phyloP scores from a whole-genome alignment of 2,329 filamentous ascomycete species.

The Aspergillaceae sp. region DNA sequence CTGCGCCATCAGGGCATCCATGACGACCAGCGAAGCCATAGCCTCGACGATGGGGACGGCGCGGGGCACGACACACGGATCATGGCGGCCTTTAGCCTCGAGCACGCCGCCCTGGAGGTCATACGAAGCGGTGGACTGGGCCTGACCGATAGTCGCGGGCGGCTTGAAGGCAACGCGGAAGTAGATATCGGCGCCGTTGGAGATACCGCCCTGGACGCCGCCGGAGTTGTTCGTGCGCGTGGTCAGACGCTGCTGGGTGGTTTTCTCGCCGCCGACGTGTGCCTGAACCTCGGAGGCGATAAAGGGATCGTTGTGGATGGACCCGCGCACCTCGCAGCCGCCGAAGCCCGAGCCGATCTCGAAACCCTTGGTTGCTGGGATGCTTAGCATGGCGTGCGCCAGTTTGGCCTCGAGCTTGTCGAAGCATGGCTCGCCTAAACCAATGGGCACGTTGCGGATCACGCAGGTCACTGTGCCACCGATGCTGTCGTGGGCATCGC shows the following conservation, averaged over 20 bases:
- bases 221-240: conserved; percentile 94
- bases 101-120: conserved; percentile 66
- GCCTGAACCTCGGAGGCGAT: conserved; percentile 42
- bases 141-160: conserved; percentile 82
- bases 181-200: conserved; percentile 87
- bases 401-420: conserved; percentile 90
- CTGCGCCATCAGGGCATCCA: conserved; percentile 81
- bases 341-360: conserved; percentile 90
- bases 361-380: conserved; percentile 91
- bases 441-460: conserved; percentile 73
- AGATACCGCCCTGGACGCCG: conserved; percentile 90
- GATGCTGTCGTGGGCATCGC: conserved; percentile 76
- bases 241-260: conserved; percentile 51
- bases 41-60: conserved; percentile 67
- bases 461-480: conserved; percentile 93
- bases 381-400: conserved; percentile 88
- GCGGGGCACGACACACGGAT: conserved; percentile 83
- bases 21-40: conserved; percentile 80
- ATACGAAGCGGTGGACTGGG: conserved; percentile 75
- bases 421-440: conserved; percentile 88
- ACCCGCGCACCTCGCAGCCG: conserved; percentile 77
- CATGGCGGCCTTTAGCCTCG: conserved; percentile 87
- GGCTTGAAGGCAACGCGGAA: conserved; percentile 95
- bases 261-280: conserved; percentile 8
- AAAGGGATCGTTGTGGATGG: conserved; percentile 87